Evolutionary conservation across 2,329 filamentous ascomycete genomes (phyloP).

Genomic region (Trichoderma citrinoviride): DNA sequence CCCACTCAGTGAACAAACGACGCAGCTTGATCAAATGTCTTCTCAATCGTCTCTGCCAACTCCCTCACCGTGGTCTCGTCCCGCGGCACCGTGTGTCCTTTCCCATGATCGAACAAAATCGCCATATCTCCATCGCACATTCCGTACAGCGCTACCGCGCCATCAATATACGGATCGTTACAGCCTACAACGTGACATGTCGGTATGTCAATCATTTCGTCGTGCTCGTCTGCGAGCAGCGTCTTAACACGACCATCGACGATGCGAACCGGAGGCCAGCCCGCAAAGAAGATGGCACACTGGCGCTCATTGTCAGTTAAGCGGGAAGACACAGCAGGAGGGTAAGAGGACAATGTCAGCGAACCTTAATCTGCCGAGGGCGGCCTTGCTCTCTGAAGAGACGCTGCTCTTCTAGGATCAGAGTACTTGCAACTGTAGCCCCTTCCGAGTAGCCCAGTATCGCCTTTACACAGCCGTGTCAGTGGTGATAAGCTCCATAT

Average conservation of each 20-base stretch:
- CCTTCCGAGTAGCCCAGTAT: slow-evolving; percentile 62
- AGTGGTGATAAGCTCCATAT: not conserved
- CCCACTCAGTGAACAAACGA: not conserved
- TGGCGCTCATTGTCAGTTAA: slow-evolving; percentile 23
- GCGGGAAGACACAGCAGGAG: not conserved
- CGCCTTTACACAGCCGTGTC: slow-evolving; percentile 32
- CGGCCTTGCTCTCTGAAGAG: slow-evolving; percentile 34
- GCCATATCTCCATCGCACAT: slow-evolving; percentile 59
- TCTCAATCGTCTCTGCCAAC: slow-evolving; percentile 31
- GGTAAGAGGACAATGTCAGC: slow-evolving; percentile 21
- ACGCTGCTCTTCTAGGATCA: slow-evolving; percentile 51
- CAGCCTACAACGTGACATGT: slow-evolving; percentile 55
- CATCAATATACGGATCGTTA: slow-evolving; percentile 59
- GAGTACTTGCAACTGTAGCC: slow-evolving; percentile 52
- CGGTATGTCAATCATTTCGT: slow-evolving; percentile 50
- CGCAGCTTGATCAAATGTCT: not conserved
- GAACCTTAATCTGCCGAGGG: slow-evolving; percentile 38
- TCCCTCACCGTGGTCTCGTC: slow-evolving; percentile 49
- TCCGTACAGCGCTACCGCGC: slow-evolving; percentile 60
- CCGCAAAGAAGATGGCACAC: slow-evolving; percentile 51
- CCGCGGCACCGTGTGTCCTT: slow-evolving; percentile 61
- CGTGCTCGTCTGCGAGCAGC: slow-evolving; percentile 48
- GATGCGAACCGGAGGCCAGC: slow-evolving; percentile 52
- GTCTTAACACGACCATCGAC: slow-evolving; percentile 38
- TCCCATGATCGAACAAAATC: slow-evolving; percentile 62